Evolutionary conservation across 2,329 filamentous ascomycete genomes (phyloP), one percentile per base, ranked within the genome.

Genomic region (Triangularia verruculosa): DNA sequence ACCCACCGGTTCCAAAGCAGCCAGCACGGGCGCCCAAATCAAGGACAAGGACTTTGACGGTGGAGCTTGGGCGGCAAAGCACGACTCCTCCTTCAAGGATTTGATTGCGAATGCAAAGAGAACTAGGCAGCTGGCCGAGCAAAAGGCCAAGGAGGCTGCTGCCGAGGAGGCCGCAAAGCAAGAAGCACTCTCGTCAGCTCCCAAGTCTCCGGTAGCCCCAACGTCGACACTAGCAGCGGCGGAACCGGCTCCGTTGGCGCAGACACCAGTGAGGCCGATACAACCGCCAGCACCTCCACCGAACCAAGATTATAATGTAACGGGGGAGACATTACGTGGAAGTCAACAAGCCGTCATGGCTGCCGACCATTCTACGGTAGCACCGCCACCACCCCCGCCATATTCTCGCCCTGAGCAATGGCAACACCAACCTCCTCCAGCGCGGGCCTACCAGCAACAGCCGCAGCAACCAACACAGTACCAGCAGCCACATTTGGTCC

Each of bases 21-120:
- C 77, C 3, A 76, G 66, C 20, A 70, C 74, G 12, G 77, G 74
- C 51, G 77, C 75, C 61, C 83, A 78, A 78, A 84, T 98, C 63
- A 93, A 91, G 80, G 88, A 89, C 69, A 98, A 97, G 73, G 90
- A 95, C 64, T 98, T 98, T 73, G 91, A 97, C 73, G 88, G 88
- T 2, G 82, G 83, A 1, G 89, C 86, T 0, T 97, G 94, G 89
- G 87, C 89, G 24, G 80, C 80, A 7, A 88, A 82, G 65, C 89
- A 98, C 76, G 87, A 88, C 56, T 79, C 79, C 17, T 89, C 92
- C 0, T 99, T 97, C 74, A 87, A 88, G 66, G 84, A 89, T 52
- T 75, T 99, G 53, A 94, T 98, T 70, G 89, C 88, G 2, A 88
- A 84, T 69, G 95, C 94, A 15, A 85, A 86, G 65, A 81, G 79